These are phyloP conservation scores for Epichloe glyceriae DNA, from an alignment of 2,329 filamentous ascomycete species.

Conservation along the genomic window DNA sequence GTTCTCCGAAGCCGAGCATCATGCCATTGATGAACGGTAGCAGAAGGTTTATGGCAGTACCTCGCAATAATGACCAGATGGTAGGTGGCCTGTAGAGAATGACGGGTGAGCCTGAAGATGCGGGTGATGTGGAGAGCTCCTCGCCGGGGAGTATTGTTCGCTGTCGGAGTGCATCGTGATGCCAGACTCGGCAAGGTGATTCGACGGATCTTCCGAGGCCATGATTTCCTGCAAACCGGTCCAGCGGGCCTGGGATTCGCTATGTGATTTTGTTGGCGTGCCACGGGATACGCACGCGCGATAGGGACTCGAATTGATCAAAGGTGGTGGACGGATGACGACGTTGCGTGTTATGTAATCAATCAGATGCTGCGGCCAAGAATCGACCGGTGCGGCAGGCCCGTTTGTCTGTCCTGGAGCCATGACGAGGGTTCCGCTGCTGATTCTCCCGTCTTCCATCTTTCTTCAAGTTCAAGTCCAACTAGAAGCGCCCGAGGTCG, in stretches of 20 bases:
- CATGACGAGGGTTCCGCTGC: background rate
- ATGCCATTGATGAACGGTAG: constrained; percentile 93
- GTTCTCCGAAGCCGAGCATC: constrained; percentile 94
- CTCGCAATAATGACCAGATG: constrained; percentile 70
- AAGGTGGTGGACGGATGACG: background rate
- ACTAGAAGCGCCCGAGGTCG: background rate
- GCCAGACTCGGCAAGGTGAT: constrained; percentile 56
- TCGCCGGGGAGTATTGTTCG: constrained; percentile 63
- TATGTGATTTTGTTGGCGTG: background rate
- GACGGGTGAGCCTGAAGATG: constrained; percentile 52
- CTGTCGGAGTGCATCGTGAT: constrained; percentile 72
- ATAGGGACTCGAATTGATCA: background rate
- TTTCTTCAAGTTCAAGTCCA: background rate
- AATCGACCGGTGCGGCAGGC: too few species aligned
- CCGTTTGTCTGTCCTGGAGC: background rate
- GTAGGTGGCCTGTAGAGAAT: constrained; percentile 85
- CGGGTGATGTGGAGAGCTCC: constrained; percentile 46
- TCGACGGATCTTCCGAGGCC: constrained; percentile 36
- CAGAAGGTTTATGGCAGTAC: constrained; percentile 89
- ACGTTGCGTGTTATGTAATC: background rate
- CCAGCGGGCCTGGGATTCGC: background rate
- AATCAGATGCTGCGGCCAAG: background rate
- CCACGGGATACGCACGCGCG: background rate
- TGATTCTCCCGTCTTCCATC: background rate
- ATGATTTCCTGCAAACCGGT: constrained; percentile 22